Percentiles rank a stretch among this genome's conserved stretches.
Conservation (phyloP, 176 grass and related monocot genomes). For the Eragrostis curvula region DNA sequence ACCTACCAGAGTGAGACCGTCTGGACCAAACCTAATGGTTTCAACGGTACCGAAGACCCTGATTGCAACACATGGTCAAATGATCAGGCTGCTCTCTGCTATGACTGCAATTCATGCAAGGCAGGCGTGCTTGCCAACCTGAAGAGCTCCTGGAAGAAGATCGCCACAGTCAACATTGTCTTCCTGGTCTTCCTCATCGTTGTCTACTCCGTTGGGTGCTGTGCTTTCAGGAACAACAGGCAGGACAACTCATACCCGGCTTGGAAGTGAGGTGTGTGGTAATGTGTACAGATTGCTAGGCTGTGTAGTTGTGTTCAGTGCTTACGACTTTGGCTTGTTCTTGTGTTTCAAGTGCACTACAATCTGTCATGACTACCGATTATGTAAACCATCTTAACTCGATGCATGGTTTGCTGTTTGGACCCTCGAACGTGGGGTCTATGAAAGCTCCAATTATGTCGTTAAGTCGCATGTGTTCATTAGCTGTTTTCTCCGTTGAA, state of each 20-base stretch:
- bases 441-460: background rate
- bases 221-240: slow-evolving; percentile 89
- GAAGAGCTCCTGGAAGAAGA: slow-evolving; percentile 96
- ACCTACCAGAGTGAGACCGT: slow-evolving; percentile 60
- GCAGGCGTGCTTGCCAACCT: slow-evolving; percentile 87
- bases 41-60: slow-evolving; percentile 43
- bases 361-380: background rate
- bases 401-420: slow-evolving; percentile 13
- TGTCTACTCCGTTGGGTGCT: slow-evolving; percentile 89
- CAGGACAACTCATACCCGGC: slow-evolving; percentile 59
- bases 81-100: slow-evolving; percentile 64
- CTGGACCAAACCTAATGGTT: slow-evolving; percentile 64
- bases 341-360: background rate
- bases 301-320: background rate
- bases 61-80: slow-evolving; percentile 90
- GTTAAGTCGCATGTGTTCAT: background rate
- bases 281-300: slow-evolving; percentile 9
- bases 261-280: slow-evolving; percentile 52
- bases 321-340: background rate
- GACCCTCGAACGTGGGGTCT: background rate
- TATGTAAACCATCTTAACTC: background rate
- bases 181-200: slow-evolving; percentile 87
- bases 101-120: slow-evolving; percentile 82
- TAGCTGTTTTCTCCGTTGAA: background rate
- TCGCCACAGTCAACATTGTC: slow-evolving; percentile 72